Conservation (phyloP, 2,329 filamentous ascomycete genomes). For the Trichoderma pleuroti region DNA sequence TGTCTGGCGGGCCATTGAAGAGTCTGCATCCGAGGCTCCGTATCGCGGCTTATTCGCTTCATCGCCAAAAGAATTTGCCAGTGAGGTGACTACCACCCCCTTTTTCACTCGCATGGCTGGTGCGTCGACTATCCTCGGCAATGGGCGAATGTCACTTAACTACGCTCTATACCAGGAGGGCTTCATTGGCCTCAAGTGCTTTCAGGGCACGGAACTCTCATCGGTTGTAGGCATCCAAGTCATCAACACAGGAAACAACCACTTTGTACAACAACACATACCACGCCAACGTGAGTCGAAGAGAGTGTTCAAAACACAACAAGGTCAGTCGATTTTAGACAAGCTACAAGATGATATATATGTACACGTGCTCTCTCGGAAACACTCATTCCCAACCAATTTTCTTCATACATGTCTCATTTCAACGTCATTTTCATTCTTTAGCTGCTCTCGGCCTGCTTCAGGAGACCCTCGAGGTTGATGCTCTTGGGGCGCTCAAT, state of each 20-base stretch:
- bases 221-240: not conserved
- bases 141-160: not conserved
- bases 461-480: constrained; percentile 80
- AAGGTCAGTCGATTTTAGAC: not conserved
- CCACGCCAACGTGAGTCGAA: not conserved
- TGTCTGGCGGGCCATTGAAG: not conserved
- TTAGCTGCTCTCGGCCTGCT: constrained; percentile 54
- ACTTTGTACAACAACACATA: not conserved
- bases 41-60: not conserved
- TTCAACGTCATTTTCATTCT: not conserved
- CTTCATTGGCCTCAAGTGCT: not conserved
- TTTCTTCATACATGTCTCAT: not conserved
- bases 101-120: not conserved
- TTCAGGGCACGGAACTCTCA: not conserved
- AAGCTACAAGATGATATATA: not conserved
- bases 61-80: not conserved
- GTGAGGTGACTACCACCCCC: not conserved
- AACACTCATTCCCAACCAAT: not conserved
- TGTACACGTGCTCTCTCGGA: not conserved
- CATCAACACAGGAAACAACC: not conserved
- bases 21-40: not conserved
- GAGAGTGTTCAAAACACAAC: not conserved
- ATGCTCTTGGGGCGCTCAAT: constrained; percentile 99
- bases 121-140: not conserved
- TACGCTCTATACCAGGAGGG: not conserved